Conservation (phyloP, 176 grass and related monocot genomes). For the Zoysia japonica region DNA sequence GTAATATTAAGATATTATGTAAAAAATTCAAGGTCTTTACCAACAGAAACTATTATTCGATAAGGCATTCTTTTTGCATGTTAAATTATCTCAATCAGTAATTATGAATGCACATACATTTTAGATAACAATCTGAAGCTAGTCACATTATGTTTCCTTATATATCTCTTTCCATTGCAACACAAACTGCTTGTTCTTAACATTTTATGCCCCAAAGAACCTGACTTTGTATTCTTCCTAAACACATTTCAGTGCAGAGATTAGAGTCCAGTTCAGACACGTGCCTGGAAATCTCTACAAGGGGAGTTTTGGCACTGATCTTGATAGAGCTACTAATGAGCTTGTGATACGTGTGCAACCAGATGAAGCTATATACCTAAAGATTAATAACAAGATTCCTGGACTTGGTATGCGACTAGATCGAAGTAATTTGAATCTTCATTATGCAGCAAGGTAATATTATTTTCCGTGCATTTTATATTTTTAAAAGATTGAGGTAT, state of each 20-base stretch:
- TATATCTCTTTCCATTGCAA: background rate
- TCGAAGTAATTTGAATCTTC: conserved; percentile 94
- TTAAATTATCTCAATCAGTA: background rate
- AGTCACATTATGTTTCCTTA: background rate
- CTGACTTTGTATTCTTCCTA: conserved; percentile 2
- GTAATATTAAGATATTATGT: conserved; percentile 19
- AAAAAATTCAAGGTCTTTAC: background rate
- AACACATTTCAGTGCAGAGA: conserved; percentile 65
- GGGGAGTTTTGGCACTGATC: conserved; percentile 78
- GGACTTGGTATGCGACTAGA: conserved; percentile 88
- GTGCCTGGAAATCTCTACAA: conserved; percentile 95
- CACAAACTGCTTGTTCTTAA: background rate
- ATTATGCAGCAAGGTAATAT: conserved; percentile 85
- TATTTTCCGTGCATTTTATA: conserved; percentile 27
- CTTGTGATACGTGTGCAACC: conserved; percentile 95
- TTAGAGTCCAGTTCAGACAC: conserved; percentile 95
- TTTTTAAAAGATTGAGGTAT: background rate
- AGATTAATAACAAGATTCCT: conserved; percentile 97
- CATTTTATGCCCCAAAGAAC: conserved; percentile 8
- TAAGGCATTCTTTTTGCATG: conserved; percentile 7
- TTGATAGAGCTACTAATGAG: conserved; percentile 88
- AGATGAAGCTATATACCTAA: conserved; percentile 89
- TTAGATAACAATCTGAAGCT: background rate
- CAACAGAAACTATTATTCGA: background rate
- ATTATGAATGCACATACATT: background rate